phyloP scores from a whole-genome alignment of 106 monocot genomes.

The Acorus gramineus region DNA sequence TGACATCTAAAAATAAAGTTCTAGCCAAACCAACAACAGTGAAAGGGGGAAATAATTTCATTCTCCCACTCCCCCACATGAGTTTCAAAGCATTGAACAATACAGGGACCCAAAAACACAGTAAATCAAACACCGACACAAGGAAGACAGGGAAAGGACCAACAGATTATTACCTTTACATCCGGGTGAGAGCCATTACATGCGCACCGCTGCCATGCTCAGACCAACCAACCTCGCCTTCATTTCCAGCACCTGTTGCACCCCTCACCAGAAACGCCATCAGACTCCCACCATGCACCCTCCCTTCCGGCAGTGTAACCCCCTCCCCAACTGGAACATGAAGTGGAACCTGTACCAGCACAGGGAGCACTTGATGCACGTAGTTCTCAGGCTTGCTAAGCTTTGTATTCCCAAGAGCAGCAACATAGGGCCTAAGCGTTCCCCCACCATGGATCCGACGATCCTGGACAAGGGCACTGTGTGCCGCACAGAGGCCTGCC shows the following conservation, averaged over 20 bases:
- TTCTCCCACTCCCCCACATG: too few species aligned
- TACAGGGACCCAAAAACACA: too few species aligned
- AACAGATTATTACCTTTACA: slow-evolving; percentile 7
- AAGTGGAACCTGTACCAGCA: neutral
- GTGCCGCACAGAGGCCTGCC: slow-evolving; percentile 16
- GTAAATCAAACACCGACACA: too few species aligned
- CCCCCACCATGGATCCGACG: slow-evolving; percentile 13
- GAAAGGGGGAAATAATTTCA: too few species aligned
- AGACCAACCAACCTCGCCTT: slow-evolving; percentile 2
- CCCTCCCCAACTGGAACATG: too few species aligned
- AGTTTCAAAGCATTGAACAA: too few species aligned
- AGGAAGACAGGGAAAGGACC: too few species aligned
- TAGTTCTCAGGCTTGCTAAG: neutral
- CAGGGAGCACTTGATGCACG: slow-evolving; percentile 8
- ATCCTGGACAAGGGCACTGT: slow-evolving; percentile 17
- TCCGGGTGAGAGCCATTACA: slow-evolving; percentile 11
- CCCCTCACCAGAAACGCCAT: slow-evolving; percentile 33
- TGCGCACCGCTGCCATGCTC: slow-evolving; percentile 8
- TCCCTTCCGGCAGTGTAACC: slow-evolving; percentile 38
- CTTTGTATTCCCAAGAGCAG: neutral
- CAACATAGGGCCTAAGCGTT: neutral
- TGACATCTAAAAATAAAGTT: too few species aligned
- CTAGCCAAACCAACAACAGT: too few species aligned
- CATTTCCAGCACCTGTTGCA: neutral
- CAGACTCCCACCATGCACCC: slow-evolving; percentile 85